These are phyloP conservation scores for Xanthoconium separans DNA, from an alignment of 1,284 basidiomycete species.

Conservation along the genomic window DNA sequence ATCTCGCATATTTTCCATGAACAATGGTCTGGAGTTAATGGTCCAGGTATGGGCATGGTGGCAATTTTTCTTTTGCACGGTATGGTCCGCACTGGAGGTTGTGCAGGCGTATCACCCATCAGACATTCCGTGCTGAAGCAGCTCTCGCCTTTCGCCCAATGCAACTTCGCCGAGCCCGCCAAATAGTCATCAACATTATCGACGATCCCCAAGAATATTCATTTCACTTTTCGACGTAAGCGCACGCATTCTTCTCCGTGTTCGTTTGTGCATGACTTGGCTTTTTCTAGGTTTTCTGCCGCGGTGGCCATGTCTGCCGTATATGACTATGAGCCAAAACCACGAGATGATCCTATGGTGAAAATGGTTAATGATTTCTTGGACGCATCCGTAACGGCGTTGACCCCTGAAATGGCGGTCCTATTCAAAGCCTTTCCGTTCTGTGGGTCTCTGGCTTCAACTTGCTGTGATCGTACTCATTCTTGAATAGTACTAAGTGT, in stretches of 20 bases:
- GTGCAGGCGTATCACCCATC: slow-evolving; percentile 2
- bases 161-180: slow-evolving; percentile 9
- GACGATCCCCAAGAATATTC: slow-evolving; percentile 1
- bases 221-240: slow-evolving; percentile 9
- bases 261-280: no score
- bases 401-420: background rate
- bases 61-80: background rate
- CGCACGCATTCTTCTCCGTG: background rate
- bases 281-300: slow-evolving; percentile 9
- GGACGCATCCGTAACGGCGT: background rate
- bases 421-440: slow-evolving; percentile 14
- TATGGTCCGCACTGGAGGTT: slow-evolving; percentile 10
- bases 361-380: slow-evolving; percentile 1
- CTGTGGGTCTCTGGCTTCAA: background rate
- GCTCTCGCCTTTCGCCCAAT: slow-evolving; percentile 1
- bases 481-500: slow-evolving; percentile 9
- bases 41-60: slow-evolving; percentile 2
- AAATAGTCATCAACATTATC: slow-evolving; percentile 6
- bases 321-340: slow-evolving; percentile 17
- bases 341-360: slow-evolving; percentile 15
- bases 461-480: background rate
- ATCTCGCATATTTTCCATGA: no score
- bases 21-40: no score
- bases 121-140: slow-evolving; percentile 3
- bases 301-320: slow-evolving; percentile 11